Evolutionary conservation across 2,329 filamentous ascomycete species (phyloP), one percentile per base, ranked within the genome.

Genomic region (Phoma sp.): DNA sequence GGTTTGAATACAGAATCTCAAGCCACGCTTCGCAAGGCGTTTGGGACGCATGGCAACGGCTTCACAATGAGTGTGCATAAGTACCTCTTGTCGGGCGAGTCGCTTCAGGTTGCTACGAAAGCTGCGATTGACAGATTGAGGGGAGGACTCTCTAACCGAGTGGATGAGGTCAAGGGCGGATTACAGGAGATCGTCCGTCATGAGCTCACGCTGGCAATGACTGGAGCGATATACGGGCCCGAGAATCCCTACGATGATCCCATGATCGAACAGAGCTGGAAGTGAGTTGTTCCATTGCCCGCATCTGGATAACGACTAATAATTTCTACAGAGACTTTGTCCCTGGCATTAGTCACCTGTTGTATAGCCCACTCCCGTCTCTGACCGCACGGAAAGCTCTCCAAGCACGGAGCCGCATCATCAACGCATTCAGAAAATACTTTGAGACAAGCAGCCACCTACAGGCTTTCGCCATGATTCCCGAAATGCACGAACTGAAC

Each of bases 201-300:
- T 47, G 61, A 68, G 18, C 67, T 78, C 22, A 74, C 71, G 0
- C 55, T 68, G 4, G 75, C 77, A 2, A 69, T 74, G 39, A 79
- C 77, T 0, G 63, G 72, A 39, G 69, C 75, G 11, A 67, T 77
- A 0, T 80, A 79, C 55, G 78, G 77, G 2, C 74, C 73, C 0
- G 61, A 74, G 50, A 79, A 78, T 52, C 77, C 77, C 0, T 79
- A 69, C 35, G 61, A 73, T 30, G 71, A 78, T 38, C 65, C 67
- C 7, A 52, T 47, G 2, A 62, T 77, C 11, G 71, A 71, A 38
- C 58, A 71, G 36, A 70, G 69, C 23, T 78, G 76, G 61, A 72
- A 62, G 75, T 78, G 62, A 38, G 63, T 57, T 7, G 7, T 4
- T 13, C n/a, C 4, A n/a, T 38, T 7, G 38, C 4, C 36, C 25